phyloP scores from a whole-genome alignment of 345 rosid genomes.

The Rubroshorea leprosula region DNA sequence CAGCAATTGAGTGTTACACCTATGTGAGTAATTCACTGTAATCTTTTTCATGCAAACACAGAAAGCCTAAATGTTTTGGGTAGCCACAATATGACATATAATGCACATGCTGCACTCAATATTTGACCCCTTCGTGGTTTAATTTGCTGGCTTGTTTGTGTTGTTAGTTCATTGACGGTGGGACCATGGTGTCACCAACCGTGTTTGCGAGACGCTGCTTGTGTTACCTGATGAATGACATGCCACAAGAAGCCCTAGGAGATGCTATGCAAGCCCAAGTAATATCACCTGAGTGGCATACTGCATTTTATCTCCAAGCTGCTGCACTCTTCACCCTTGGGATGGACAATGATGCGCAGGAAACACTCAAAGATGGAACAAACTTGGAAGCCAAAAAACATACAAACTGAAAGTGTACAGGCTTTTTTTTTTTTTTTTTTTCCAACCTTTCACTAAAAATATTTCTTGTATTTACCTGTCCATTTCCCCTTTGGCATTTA shows the following conservation, averaged over 20 bases:
- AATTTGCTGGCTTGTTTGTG: neutral
- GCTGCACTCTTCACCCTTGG: conserved; percentile 79
- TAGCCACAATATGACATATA: neutral
- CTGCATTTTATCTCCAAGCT: conserved; percentile 78
- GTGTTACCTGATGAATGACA: conserved; percentile 60
- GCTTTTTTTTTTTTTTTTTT: conserved; percentile 6
- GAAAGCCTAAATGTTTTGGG: too few species aligned
- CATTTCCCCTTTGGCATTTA: conserved; percentile 14
- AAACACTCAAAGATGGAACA: conserved; percentile 80
- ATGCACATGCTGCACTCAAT: too few species aligned
- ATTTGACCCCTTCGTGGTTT: too few species aligned
- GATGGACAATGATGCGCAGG: conserved; percentile 72
- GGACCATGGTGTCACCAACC: conserved; percentile 73
- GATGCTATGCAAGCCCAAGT: conserved; percentile 85
- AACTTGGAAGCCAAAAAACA: conserved; percentile 62
- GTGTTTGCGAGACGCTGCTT: conserved; percentile 75
- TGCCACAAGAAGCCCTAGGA: conserved; percentile 80
- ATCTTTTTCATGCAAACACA: neutral
- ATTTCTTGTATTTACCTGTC: conserved; percentile 28
- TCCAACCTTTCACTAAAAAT: conserved; percentile 14
- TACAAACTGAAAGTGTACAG: conserved; percentile 51
- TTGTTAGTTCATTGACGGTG: conserved; percentile 63
- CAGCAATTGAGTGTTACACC: conserved; percentile 53
- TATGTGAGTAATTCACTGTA: conserved; percentile 28
- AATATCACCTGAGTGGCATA: conserved; percentile 72